A percentile compares a stretch with the other conserved stretches of the same genome.
These are phyloP conservation scores for Paecilomyces variotii DNA, from an alignment of 2,329 filamentous ascomycete species.

Conservation along the genomic window DNA sequence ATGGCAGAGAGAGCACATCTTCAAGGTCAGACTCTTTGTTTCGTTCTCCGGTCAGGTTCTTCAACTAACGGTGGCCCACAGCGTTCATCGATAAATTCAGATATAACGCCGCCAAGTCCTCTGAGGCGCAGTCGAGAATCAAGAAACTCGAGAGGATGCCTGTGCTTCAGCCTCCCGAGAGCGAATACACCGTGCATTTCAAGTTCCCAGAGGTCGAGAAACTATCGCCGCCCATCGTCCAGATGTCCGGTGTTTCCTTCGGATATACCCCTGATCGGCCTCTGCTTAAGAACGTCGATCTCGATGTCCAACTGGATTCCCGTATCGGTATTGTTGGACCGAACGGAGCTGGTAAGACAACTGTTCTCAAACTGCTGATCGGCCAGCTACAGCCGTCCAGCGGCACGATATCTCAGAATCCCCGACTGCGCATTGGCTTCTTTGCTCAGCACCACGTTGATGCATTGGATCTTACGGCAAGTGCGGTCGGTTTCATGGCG, in stretches of 20 bases:
- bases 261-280: slow-evolving; percentile 75
- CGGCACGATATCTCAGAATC: slow-evolving; percentile 80
- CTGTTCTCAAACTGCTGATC: slow-evolving; percentile 94
- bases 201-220: slow-evolving; percentile 97
- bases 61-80: slow-evolving; percentile 11
- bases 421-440: slow-evolving; percentile 84
- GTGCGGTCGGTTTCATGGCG: slow-evolving; percentile 93
- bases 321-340: slow-evolving; percentile 98
- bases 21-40: slow-evolving; percentile 45
- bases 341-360: slow-evolving; percentile 98
- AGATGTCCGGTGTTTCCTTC: slow-evolving; percentile 89
- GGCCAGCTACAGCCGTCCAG: slow-evolving; percentile 68
- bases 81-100: slow-evolving; percentile 99
- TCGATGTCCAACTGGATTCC: slow-evolving; percentile 95
- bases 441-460: slow-evolving; percentile 99
- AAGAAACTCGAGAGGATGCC: slow-evolving; percentile 99
- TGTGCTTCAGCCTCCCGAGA: slow-evolving; percentile 78
- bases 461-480: slow-evolving; percentile 79
- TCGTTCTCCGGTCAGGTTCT: neutral
- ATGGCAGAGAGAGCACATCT: slow-evolving; percentile 90
- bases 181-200: slow-evolving; percentile 94
- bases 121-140: slow-evolving; percentile 95
- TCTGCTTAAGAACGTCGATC: slow-evolving; percentile 76
- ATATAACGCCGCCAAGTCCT: slow-evolving; percentile 98
- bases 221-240: slow-evolving; percentile 91